Conservation (phyloP, 2,329 filamentous ascomycete genomes). For the Xenosphaeropsis pyriputrescens region DNA sequence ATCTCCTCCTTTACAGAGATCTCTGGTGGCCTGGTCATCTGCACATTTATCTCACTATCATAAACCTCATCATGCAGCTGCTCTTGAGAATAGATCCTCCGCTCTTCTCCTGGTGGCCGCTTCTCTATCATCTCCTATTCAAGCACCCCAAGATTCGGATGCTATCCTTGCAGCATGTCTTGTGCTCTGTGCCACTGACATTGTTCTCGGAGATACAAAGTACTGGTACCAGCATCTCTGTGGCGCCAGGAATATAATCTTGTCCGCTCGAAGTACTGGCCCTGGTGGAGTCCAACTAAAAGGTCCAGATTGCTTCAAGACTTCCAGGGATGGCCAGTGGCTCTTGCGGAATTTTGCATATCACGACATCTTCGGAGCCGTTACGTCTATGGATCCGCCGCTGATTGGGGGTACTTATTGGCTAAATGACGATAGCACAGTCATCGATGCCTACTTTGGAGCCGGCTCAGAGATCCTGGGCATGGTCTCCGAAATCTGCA, state of each 20-base stretch:
- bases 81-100: conserved; percentile 1
- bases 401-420: conserved; percentile 7
- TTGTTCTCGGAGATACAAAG: conserved; percentile 3
- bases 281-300: not conserved
- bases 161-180: conserved; percentile 2
- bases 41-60: conserved; percentile 3
- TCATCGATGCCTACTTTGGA: conserved; percentile 6
- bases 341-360: conserved; percentile 11
- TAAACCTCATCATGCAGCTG: not conserved
- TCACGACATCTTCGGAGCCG: conserved; percentile 9
- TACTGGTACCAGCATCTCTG: conserved; percentile 3
- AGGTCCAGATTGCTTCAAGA: conserved; percentile 1
- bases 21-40: conserved; percentile 4
- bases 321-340: conserved; percentile 7
- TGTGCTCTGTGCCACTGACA: conserved; percentile 3
- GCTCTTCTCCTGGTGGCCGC: conserved; percentile 1
- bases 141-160: not conserved
- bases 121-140: not conserved
- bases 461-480: conserved; percentile 4
- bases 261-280: not conserved
- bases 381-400: conserved; percentile 4
- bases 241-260: conserved; percentile 3
- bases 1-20: conserved; percentile 1
- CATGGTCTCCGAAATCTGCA: conserved; percentile 2
- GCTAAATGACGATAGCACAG: conserved; percentile 2